A percentile compares a stretch with the other conserved stretches of the same genome.
Conservation (phyloP, 768 basidiomycete species). For the Termitomyces bulborhizus region DNA sequence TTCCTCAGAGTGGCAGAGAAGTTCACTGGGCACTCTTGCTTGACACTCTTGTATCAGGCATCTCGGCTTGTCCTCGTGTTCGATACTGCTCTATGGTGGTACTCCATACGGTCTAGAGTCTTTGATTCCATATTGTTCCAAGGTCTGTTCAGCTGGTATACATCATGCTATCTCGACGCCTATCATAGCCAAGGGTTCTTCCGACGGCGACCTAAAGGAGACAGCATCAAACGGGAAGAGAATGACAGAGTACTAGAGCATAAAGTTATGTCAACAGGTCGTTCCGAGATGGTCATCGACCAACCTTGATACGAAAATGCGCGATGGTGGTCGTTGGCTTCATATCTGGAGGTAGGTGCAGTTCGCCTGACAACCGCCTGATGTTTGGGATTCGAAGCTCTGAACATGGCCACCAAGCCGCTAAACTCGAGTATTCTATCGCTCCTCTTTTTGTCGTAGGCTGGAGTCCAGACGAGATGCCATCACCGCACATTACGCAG, state of each 20-base stretch:
- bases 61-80: background rate
- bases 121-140: background rate
- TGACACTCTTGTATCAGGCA: no score
- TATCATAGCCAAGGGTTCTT: constrained; percentile 20
- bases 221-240: constrained; percentile 29
- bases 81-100: background rate
- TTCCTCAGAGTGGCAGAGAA: background rate
- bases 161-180: constrained; percentile 28
- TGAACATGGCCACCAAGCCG: constrained; percentile 27
- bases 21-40: no score
- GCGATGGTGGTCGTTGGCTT: constrained; percentile 32
- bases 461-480: background rate
- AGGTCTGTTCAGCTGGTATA: constrained; percentile 11
- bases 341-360: constrained; percentile 27
- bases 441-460: constrained; percentile 18
- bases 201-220: constrained; percentile 20
- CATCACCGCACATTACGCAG: constrained; percentile 16
- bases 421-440: constrained; percentile 22
- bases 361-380: constrained; percentile 27
- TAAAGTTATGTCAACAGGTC: background rate
- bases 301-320: constrained; percentile 32
- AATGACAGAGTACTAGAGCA: constrained; percentile 29
- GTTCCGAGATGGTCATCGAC: background rate
- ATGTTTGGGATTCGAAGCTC: constrained; percentile 8
- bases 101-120: background rate